Base-by-base conservation (phyloP, 805 yeast species). In the Peterozyma toletana region DNA sequence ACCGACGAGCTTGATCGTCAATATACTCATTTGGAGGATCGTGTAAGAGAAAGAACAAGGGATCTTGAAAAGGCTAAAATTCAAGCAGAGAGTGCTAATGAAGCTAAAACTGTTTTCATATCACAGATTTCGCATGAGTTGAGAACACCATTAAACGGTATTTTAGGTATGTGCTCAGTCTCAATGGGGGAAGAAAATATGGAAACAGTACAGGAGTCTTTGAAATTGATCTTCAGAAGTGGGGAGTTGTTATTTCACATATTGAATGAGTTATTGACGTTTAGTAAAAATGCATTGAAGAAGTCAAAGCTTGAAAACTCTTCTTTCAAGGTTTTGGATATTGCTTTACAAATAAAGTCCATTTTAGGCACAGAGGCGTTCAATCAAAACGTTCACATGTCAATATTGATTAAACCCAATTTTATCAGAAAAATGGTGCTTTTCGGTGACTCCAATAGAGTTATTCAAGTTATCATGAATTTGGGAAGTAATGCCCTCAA, bases 121-220 rank as follows among this genome's bases (percentile, higher is more conserved):
- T 96, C 96, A 2, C 86, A 90, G 52, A 89, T 88, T 14, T 86
- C 96, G 0, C 96, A 88, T 60, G 99, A 93, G 66, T 70, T 93
- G 56, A 77, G 98, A 53, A 93, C 98, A 0, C 99, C 99, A 1
- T 68, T 93, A 49, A 93, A 93, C 60, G 99, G 99, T 58, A 93
- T 93, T 36, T 67, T 93, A 43, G 98, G 98, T 50, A 86, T 91
- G 90, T 86, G 97, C 0, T 85, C 95, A 2, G 84, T 91, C 45
- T 90, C 96, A 5, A 80, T 89, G 86, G 93, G 86, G 16, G 98
- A 93, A 58, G 70, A 70, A 29, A 91, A 86, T 51, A 70, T 71
- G 4, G 62, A 68, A 11, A 78, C 80, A 50, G 80, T 89, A 11
- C 83, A 84, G 53, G 81, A 82, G 40, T 82, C 90, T 14, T 66